Evolutionary conservation across 2,329 filamentous ascomycete genomes (phyloP).

Genomic region (Penicillium verrucosum): DNA sequence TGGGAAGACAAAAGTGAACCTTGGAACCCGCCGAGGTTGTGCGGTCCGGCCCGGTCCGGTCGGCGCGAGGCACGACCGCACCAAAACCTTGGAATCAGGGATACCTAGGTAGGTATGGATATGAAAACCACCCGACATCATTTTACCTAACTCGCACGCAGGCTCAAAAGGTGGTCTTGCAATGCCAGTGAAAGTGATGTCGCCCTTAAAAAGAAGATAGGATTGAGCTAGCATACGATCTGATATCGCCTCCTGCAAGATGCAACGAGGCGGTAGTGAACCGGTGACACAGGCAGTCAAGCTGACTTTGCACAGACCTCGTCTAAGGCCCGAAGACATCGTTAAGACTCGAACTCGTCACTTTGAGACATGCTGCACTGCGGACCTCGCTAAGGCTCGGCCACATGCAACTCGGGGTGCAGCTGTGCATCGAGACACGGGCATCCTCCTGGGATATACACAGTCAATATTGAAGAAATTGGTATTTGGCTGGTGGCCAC

Average conservation of each 20-base stretch:
- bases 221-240: conserved; percentile 15
- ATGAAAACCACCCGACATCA: conserved; percentile 11
- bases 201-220: conserved; percentile 12
- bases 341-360: too few species aligned
- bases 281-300: conserved; percentile 10
- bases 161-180: conserved; percentile 12
- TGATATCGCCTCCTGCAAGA: conserved; percentile 11
- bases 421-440: too few species aligned
- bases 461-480: too few species aligned
- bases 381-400: too few species aligned
- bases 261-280: conserved; percentile 10
- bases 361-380: too few species aligned
- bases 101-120: neutral
- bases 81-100: conserved; percentile 8
- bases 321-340: too few species aligned
- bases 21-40: conserved; percentile 1
- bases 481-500: too few species aligned
- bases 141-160: conserved; percentile 13
- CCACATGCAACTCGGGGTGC: too few species aligned
- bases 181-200: conserved; percentile 12
- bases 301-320: neutral
- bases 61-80: neutral
- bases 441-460: too few species aligned
- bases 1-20: conserved; percentile 3
- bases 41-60: neutral